A percentile compares a stretch with the other conserved stretches of the same genome.
Conservation (phyloP, 208 protist species). For the Leishmania tropica region DNA sequence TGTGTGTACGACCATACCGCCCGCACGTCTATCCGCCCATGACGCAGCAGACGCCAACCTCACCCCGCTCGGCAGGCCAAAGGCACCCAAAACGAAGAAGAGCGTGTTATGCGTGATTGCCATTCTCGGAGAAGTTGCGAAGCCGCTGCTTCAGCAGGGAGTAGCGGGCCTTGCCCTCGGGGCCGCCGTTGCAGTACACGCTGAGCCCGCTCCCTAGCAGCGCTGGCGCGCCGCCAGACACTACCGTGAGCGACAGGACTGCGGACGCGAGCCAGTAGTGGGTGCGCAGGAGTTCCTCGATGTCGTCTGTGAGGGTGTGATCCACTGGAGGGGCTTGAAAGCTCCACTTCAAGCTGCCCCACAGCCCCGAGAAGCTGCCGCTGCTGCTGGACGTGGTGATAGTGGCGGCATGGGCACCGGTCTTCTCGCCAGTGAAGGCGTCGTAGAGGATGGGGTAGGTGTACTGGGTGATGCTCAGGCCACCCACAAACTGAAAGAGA, state of each 20-base stretch:
- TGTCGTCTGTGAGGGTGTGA: constrained; percentile 43
- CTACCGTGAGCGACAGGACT: constrained; percentile 29
- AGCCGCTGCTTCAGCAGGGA: constrained; percentile 44
- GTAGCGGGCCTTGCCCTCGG: constrained; percentile 48
- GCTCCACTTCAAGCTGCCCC: constrained; percentile 2
- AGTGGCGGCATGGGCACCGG: background rate
- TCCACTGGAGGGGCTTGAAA: background rate
- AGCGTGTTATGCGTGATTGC: background rate
- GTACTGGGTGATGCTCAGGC: constrained; percentile 32
- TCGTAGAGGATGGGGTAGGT: constrained; percentile 16
- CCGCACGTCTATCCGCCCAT: background rate
- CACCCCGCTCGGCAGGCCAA: background rate
- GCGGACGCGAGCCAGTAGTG: constrained; percentile 25
- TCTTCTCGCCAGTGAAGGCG: background rate
- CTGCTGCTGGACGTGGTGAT: background rate
- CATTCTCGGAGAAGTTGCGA: constrained; percentile 9
- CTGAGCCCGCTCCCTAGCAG: constrained; percentile 39
- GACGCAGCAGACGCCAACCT: background rate
- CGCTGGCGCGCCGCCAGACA: constrained; percentile 51
- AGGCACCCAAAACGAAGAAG: background rate
- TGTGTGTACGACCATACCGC: too few relatives aligned
- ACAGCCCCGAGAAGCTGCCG: constrained; percentile 6
- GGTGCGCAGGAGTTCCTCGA: constrained; percentile 28
- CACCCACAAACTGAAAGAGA: constrained; percentile 39
- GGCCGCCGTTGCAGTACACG: constrained; percentile 19